Conservation (phyloP, 768 basidiomycete genomes). For the Calvatia gigantea region DNA sequence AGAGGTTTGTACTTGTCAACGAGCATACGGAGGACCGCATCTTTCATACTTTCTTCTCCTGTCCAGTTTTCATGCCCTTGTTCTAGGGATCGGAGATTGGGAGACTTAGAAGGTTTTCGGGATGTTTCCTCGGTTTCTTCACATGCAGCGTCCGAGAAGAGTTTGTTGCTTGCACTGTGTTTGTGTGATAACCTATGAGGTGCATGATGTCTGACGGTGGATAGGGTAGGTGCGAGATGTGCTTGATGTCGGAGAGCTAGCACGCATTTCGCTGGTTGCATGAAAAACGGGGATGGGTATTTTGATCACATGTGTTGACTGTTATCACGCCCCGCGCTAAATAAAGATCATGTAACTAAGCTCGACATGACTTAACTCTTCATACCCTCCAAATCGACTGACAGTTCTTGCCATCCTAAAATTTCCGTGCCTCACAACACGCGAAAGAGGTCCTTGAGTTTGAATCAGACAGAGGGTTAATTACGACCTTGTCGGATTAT, state of each 20-base stretch:
- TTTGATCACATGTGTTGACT: no score
- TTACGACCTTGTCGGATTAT: no score
- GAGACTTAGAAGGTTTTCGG: constrained; percentile 6
- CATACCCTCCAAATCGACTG: no score
- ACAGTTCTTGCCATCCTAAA: no score
- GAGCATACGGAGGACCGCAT: constrained; percentile 79
- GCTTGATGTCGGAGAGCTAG: neutral
- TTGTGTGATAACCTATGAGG: neutral
- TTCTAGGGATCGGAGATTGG: constrained; percentile 19
- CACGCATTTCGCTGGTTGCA: neutral
- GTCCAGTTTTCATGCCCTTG: constrained; percentile 67
- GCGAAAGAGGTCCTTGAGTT: no score
- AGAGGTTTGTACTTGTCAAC: constrained; percentile 85
- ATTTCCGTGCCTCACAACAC: no score
- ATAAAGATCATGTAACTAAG: no score
- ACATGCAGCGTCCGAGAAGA: constrained; percentile 59
- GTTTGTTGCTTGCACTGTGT: constrained; percentile 48
- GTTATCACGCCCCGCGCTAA: no score
- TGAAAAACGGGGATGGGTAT: no score
- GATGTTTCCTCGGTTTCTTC: constrained; percentile 42
- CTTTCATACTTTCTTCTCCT: constrained; percentile 68
- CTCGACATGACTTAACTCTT: no score
- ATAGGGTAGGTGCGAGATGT: neutral
- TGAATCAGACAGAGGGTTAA: no score
- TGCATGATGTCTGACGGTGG: no score